Conservation (phyloP, 2,329 filamentous ascomycete genomes). For the Pseudonectria foliicola region DNA sequence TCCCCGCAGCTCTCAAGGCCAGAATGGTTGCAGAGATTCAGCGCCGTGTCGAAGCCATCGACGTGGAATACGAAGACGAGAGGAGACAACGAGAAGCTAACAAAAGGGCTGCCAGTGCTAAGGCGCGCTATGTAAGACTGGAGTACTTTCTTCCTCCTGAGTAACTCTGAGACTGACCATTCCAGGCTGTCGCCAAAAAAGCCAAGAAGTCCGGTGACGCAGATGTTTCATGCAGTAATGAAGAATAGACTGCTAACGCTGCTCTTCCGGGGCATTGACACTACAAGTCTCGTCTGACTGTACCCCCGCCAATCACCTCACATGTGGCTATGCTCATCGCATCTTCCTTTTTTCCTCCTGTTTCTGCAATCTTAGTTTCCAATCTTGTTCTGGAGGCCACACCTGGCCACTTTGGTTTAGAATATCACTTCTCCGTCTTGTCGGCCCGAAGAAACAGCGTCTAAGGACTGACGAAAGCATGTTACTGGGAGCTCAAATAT, state of each 20-base stretch:
- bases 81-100: slow-evolving; percentile 17
- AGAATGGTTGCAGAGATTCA: slow-evolving; percentile 15
- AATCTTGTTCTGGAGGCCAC: too few species aligned
- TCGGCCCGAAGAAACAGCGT: too few species aligned
- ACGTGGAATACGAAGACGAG: slow-evolving; percentile 8
- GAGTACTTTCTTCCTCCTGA: background rate
- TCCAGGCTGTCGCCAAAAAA: slow-evolving; percentile 18
- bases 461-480: too few species aligned
- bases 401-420: too few species aligned
- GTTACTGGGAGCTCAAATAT: too few species aligned
- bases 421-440: too few species aligned
- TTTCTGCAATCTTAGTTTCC: too few species aligned
- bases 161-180: background rate
- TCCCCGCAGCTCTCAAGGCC: slow-evolving; percentile 12
- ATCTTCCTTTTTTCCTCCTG: too few species aligned
- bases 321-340: too few species aligned
- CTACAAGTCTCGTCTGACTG: too few species aligned
- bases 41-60: slow-evolving; percentile 9
- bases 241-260: slow-evolving; percentile 16
- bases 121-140: slow-evolving; percentile 3
- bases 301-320: too few species aligned
- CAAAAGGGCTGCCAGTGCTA: slow-evolving; percentile 11
- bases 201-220: slow-evolving; percentile 37
- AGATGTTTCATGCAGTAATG: slow-evolving; percentile 28
- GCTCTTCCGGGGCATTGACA: too few species aligned